Evolutionary conservation across 331 rosid species (phyloP), one percentile per base, ranked within the genome.

Genomic region (Quercus phellos): DNA sequence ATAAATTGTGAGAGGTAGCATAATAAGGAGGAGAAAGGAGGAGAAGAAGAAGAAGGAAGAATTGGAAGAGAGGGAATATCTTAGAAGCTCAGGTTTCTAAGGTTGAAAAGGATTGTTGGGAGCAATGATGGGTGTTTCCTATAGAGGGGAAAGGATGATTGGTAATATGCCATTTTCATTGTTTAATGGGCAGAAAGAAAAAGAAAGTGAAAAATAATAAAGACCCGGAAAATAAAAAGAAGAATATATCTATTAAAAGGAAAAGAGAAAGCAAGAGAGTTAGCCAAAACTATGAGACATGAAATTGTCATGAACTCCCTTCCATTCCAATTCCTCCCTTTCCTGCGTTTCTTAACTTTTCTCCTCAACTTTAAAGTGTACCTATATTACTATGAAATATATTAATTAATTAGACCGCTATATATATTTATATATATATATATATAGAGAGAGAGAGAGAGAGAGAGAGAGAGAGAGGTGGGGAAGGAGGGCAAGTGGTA

Each of bases 61-160:
- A 78, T 34, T 75, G 78, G 83, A 34, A 77, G 76, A 77, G 78
- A 79, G 84, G 87, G 90, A 90, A 89, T 89, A 90, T 84, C 93
- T 90, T 90, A 84, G 94, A 87, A 85, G 96, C 96, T 88, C 97
- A 89, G 96, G 92, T 89, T 89, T 90, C 91, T 84, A 90, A 91
- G 95, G 96, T 87, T 88, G 98, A 95, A 93, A 91, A 90, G 91
- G 96, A 93, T 91, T 86, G 97, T 91, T 93, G 96, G 96, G 94
- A 79, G 94, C 94, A 95, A 95, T 95, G 99, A 95, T 95, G 98
- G 86, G 92, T 93, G 99, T 95, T 95, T 93, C 99, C 97, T 90
- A 84, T 75, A 75, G 78, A 92, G 98, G 99, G 96, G 94, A 85
- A 91, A 87, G 89, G 99, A 95, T 95, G 94, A 95, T 93, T 93